These are phyloP conservation scores for Penicillium fuscoglaucum DNA, from an alignment of 2,329 filamentous ascomycete genomes.

Conservation along the genomic window DNA sequence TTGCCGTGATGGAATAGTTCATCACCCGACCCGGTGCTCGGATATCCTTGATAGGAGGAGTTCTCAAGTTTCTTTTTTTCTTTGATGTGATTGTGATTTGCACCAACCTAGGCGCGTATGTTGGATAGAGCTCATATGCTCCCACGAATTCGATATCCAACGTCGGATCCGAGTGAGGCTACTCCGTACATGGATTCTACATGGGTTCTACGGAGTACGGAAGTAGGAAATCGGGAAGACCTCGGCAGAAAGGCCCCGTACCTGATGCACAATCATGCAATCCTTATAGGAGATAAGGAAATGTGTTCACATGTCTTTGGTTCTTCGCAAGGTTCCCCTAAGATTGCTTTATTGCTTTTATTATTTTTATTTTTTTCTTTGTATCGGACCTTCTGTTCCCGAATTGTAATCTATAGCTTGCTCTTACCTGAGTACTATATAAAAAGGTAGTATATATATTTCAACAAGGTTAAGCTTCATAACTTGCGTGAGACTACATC, in stretches of 20 bases:
- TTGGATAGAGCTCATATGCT: not conserved
- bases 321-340: not conserved
- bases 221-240: not conserved
- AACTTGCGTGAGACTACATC: not conserved
- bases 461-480: not conserved
- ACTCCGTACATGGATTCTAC: not conserved
- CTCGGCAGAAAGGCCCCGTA: not conserved
- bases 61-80: not conserved
- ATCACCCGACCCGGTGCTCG: slow-evolving; percentile 10
- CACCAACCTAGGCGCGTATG: not conserved
- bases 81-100: not conserved
- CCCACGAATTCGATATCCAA: not conserved
- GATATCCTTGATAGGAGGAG: not conserved
- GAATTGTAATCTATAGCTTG: not conserved
- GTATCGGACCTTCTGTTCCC: not conserved
- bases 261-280: slow-evolving; percentile 3
- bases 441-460: not conserved
- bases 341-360: not conserved
- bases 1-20: not conserved
- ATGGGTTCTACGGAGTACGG: not conserved
- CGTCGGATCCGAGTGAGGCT: not conserved
- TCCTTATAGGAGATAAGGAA: slow-evolving; percentile 1
- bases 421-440: not conserved
- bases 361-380: not conserved
- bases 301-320: not conserved